Base-by-base conservation (phyloP, 2,329 filamentous ascomycete species). In the Colletotrichum sp. region DNA sequence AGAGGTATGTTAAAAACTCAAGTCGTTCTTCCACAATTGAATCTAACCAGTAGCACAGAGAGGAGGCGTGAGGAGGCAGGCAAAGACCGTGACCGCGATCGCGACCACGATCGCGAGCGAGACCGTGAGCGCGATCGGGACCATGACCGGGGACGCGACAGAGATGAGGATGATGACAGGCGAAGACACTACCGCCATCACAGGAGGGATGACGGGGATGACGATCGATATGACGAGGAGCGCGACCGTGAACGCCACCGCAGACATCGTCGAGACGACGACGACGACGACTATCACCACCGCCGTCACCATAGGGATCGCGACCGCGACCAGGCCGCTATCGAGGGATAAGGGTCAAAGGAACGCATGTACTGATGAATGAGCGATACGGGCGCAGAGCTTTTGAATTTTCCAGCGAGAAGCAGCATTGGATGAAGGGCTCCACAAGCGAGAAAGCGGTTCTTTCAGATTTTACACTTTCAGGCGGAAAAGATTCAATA, bases 1-100 rank as follows among this genome's bases (percentile, higher is more conserved):
- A 91, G 96, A 91, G 94, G 94, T 95, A 88, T 82, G 90, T 84
- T 30, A 19, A 27, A 39, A 27, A 16, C n/a, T 32, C 30, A 22
- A 36, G n/a, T 44, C 11, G 8, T 19, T 22, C n/a, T 32, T 25
- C 6, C 27, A 15, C 12, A 27, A 32, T 27, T 4, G 49, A 7
- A 44, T 59, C 70, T 72, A 27, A 75, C 62, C 22, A 16, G 19
- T n/a, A n/a, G 71, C 36, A 77, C 49, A 83, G 82, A 85, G 76
- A 81, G 82, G 69, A 82, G 82, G 65, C 81, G 83, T 29, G 83
- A 82, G 74, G 82, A 82, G 55, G 77, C 82, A 19, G 81, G 81
- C 44, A 81, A 79, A 36, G 82, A 82, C 55, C 76, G 76, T 19
- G 76, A 78, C 55, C 77, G 79, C 75, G 81, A 76, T 76, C 75